Conservation (phyloP, 2,329 filamentous ascomycete species). For the Ploettnerulaceae sp. region DNA sequence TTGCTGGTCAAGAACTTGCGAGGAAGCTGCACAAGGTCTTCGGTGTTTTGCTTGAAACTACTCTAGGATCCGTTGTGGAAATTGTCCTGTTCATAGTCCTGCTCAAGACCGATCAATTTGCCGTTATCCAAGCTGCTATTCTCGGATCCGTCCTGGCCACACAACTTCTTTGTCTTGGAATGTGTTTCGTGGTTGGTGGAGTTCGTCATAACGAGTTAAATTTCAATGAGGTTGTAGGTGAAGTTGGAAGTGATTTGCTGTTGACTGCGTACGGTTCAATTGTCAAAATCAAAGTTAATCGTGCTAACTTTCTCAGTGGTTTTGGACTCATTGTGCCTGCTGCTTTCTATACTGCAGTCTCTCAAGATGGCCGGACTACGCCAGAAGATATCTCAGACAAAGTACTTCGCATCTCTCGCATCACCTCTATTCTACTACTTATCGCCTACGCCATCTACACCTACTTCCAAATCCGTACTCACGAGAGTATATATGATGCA, state of each 20-base stretch:
- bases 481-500: slow-evolving; percentile 72
- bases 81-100: slow-evolving; percentile 79
- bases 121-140: slow-evolving; percentile 80
- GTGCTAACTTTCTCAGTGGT: slow-evolving; percentile 35
- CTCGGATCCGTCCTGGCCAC: slow-evolving; percentile 80
- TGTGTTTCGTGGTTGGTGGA: slow-evolving; percentile 76
- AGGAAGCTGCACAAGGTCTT: slow-evolving; percentile 71
- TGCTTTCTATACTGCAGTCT: slow-evolving; percentile 47
- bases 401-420: slow-evolving; percentile 63
- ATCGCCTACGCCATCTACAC: slow-evolving; percentile 63
- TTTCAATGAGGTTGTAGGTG: slow-evolving; percentile 72
- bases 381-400: slow-evolving; percentile 43
- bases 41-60: slow-evolving; percentile 57
- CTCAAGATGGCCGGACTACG: slow-evolving; percentile 32
- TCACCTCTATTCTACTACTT: slow-evolving; percentile 65
- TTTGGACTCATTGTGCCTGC: slow-evolving; percentile 42
- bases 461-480: slow-evolving; percentile 70
- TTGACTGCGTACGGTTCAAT: slow-evolving; percentile 64
- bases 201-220: slow-evolving; percentile 60
- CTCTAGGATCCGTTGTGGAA: slow-evolving; percentile 71
- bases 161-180: slow-evolving; percentile 71
- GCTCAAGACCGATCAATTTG: slow-evolving; percentile 49
- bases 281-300: neutral
- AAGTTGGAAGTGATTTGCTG: slow-evolving; percentile 72
- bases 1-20: slow-evolving; percentile 66